Conservation (phyloP, 163 green algal species). For the Chlamydomonas reinhardtii region DNA sequence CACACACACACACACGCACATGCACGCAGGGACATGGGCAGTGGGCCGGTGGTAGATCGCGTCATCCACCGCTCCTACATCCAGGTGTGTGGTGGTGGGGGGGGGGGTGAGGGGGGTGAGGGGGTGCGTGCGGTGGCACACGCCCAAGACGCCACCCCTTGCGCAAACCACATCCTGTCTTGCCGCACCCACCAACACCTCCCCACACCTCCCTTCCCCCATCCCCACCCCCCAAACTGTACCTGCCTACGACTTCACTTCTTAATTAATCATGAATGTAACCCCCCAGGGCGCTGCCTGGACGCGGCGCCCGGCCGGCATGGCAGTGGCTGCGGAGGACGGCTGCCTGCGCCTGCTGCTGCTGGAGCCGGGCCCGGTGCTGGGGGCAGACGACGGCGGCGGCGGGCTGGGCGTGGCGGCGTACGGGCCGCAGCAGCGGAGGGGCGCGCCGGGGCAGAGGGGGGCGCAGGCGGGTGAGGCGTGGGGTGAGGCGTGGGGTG, state of each 20-base stretch:
- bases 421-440: background rate
- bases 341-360: constrained; percentile 31
- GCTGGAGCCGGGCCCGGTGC: constrained; percentile 16
- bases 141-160: too few species aligned
- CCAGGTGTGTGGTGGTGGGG: background rate
- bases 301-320: constrained; percentile 17
- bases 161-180: too few species aligned
- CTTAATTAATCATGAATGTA: too few species aligned
- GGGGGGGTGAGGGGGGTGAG: background rate
- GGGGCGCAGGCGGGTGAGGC: too few species aligned
- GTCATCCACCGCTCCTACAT: constrained; percentile 13
- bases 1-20: background rate
- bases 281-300: constrained; percentile 28
- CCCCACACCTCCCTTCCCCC: too few species aligned
- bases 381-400: constrained; percentile 5
- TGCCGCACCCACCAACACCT: too few species aligned
- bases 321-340: constrained; percentile 27
- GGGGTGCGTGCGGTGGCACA: too few species aligned
- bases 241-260: too few species aligned
- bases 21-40: constrained; percentile 1
- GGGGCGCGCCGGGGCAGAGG: too few species aligned
- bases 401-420: background rate
- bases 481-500: too few species aligned
- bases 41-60: constrained; percentile 16
- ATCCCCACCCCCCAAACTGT: too few species aligned